These are phyloP conservation scores for Curvularia sp. DNA, from an alignment of 2,329 filamentous ascomycete genomes.

Conservation along the genomic window DNA sequence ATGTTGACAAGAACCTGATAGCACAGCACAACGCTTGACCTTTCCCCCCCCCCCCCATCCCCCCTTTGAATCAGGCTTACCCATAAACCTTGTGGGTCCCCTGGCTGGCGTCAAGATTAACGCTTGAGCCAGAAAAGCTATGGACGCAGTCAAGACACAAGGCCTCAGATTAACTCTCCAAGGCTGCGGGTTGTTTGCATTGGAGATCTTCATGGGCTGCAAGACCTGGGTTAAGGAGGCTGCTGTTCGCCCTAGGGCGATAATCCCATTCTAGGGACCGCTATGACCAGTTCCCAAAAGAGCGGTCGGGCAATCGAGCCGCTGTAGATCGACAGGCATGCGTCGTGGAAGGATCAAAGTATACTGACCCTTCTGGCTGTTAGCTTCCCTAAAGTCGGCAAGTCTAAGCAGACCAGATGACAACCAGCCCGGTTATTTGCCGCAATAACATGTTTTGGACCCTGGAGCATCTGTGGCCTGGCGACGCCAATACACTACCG, in stretches of 20 bases:
- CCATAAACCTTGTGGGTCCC: neutral
- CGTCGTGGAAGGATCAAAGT: neutral
- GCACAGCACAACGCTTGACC: neutral
- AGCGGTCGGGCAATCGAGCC: neutral
- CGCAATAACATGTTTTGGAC: neutral
- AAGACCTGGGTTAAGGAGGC: neutral
- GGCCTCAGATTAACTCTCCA: neutral
- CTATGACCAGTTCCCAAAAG: neutral
- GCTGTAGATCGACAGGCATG: slow-evolving; percentile 5
- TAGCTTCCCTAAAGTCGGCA: neutral
- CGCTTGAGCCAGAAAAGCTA: neutral
- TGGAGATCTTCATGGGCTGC: too few species aligned
- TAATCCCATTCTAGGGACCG: neutral
- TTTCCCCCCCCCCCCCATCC: neutral
- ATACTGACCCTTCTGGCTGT: neutral
- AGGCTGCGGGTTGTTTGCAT: neutral
- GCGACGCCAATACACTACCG: slow-evolving; percentile 1
- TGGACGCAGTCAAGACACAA: too few species aligned
- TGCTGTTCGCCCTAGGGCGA: neutral
- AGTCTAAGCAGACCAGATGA: neutral
- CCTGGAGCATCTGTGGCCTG: neutral
- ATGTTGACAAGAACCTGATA: neutral
- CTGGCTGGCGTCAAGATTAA: neutral
- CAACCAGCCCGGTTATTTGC: slow-evolving; percentile 6
- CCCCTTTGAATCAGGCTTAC: neutral